A percentile compares a stretch with the other conserved stretches of the same genome.
These are phyloP conservation scores for Podospora bellae-mahoneyi DNA, from an alignment of 495 filamentous ascomycete species.

Conservation along the genomic window DNA sequence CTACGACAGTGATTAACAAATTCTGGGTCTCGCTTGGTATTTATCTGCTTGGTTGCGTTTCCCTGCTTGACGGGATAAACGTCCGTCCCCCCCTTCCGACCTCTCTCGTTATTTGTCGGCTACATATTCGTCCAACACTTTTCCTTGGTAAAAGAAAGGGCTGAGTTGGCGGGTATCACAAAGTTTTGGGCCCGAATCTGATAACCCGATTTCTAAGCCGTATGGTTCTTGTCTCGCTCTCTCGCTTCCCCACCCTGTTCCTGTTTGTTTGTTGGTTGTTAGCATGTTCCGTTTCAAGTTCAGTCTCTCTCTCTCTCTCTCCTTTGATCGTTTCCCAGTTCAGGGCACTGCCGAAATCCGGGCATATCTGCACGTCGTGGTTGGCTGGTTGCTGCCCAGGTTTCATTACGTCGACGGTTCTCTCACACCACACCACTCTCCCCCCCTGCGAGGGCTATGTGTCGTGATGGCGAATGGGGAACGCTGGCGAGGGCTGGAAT, in stretches of 20 bases:
- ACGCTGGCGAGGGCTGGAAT: not conserved
- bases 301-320: not conserved
- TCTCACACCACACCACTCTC: not conserved
- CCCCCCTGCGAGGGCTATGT: not conserved
- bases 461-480: not conserved
- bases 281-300: not conserved
- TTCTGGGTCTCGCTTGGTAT: not conserved
- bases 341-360: not conserved
- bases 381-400: not conserved
- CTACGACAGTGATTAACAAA: slow-evolving; percentile 1
- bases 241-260: not conserved
- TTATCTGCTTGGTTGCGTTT: not conserved
- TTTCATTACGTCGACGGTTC: not conserved
- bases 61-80: not conserved
- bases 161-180: not conserved
- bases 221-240: not conserved
- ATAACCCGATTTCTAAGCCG: not conserved
- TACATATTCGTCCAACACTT: not conserved
- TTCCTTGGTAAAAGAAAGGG: not conserved
- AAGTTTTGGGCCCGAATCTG: not conserved
- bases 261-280: not conserved
- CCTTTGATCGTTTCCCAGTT: not conserved
- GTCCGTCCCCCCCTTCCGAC: not conserved
- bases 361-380: not conserved
- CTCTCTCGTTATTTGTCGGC: not conserved